These are phyloP conservation scores for Calocybe gangraenosa DNA, from an alignment of 768 basidiomycete genomes.

Conservation along the genomic window DNA sequence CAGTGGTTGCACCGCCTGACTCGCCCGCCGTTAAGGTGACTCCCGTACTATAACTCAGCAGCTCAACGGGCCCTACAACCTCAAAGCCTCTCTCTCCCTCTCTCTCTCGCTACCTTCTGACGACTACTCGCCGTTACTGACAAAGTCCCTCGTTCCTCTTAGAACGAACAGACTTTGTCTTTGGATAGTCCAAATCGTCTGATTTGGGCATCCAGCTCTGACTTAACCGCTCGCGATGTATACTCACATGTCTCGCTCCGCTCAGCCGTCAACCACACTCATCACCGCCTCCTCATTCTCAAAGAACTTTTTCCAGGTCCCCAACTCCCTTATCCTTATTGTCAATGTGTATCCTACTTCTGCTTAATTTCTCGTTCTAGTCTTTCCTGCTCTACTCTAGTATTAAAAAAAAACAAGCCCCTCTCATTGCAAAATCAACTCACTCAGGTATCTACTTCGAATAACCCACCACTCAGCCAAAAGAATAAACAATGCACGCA, in stretches of 20 bases:
- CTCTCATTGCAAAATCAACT: constrained; percentile 9
- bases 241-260: constrained; percentile 20
- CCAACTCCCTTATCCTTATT: constrained; percentile 18
- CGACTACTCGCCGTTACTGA: background rate
- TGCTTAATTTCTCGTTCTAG: constrained; percentile 28
- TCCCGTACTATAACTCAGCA: too few species aligned
- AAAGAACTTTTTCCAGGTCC: constrained; percentile 12
- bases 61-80: too few species aligned
- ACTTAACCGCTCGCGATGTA: constrained; percentile 34
- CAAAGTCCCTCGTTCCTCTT: constrained; percentile 21
- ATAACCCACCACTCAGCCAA: constrained; percentile 27
- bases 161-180: constrained; percentile 35
- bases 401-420: constrained; percentile 20
- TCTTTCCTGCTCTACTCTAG: constrained; percentile 15
- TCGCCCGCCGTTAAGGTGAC: constrained; percentile 18
- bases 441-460: constrained; percentile 21
- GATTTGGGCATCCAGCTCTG: constrained; percentile 33
- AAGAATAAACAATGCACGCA: constrained; percentile 33
- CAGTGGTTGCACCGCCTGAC: constrained; percentile 18
- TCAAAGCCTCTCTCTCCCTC: too few species aligned
- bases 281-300: constrained; percentile 15
- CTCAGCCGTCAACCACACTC: constrained; percentile 20
- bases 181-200: constrained; percentile 42
- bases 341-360: constrained; percentile 30
- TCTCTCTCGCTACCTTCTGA: too few species aligned